Percentiles rank a stretch among this genome's conserved stretches.
Evolutionary conservation across 345 rosid species (phyloP).

Genomic region (Clausena lansium): DNA sequence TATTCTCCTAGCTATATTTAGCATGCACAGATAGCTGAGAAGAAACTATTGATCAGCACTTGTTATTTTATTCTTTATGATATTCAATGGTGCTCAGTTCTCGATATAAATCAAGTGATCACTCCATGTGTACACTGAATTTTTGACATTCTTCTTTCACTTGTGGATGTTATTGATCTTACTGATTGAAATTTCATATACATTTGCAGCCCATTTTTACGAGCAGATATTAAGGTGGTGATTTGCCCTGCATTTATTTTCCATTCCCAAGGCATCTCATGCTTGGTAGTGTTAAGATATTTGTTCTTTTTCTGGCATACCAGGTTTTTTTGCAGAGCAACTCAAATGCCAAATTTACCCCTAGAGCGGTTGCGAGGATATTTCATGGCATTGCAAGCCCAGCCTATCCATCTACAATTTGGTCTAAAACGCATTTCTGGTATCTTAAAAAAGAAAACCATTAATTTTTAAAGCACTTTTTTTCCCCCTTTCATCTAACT

Average conservation of each 20-base stretch:
- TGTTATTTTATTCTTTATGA: background rate
- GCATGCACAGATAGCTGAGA: background rate
- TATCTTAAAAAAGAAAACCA: slow-evolving; percentile 22
- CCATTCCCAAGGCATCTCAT: slow-evolving; percentile 10
- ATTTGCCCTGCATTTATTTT: slow-evolving; percentile 19
- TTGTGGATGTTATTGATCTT: background rate
- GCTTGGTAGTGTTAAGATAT: background rate
- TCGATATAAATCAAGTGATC: background rate
- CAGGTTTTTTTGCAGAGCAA: slow-evolving; percentile 91
- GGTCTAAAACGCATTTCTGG: slow-evolving; percentile 98
- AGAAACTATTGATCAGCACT: background rate
- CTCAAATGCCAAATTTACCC: slow-evolving; percentile 78
- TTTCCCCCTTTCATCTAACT: background rate
- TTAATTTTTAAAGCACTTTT: background rate
- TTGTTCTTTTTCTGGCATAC: slow-evolving; percentile 21
- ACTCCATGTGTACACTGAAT: background rate
- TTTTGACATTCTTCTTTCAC: background rate
- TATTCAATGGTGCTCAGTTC: background rate
- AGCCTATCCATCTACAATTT: slow-evolving; percentile 67
- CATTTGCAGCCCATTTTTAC: slow-evolving; percentile 75
- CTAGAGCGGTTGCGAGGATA: slow-evolving; percentile 89
- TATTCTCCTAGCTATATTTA: slow-evolving; percentile 4
- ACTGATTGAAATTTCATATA: slow-evolving; percentile 32
- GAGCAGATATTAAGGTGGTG: slow-evolving; percentile 93
- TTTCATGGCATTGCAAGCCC: slow-evolving; percentile 96